Evolutionary conservation across 2,329 filamentous ascomycete species (phyloP).

Genomic region (Cadophora gregata): DNA sequence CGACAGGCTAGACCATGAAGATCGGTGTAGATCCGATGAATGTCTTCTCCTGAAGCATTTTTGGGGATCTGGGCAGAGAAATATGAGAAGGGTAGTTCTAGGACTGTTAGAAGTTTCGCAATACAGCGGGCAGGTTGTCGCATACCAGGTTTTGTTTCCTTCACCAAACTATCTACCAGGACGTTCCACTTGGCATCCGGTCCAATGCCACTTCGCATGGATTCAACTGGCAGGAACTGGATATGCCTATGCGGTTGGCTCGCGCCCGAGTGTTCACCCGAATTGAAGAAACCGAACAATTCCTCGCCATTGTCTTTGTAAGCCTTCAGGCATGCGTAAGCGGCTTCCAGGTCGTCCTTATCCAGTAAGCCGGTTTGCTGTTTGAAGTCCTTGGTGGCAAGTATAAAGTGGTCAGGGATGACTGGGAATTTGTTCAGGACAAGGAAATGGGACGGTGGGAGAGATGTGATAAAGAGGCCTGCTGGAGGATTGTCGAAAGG

Average conservation of each 20-base stretch:
- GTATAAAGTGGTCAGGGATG: conserved; percentile 73
- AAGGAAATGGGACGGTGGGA: conserved; percentile 64
- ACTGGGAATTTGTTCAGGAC: conserved; percentile 80
- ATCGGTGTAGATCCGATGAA: conserved; percentile 37
- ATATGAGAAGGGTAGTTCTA: conserved; percentile 42
- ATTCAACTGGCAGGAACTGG: conserved; percentile 70
- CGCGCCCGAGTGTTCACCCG: conserved; percentile 70
- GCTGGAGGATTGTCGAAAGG: conserved; percentile 68
- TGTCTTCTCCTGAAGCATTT: conserved; percentile 27
- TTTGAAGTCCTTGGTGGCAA: conserved; percentile 68
- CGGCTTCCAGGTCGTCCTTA: conserved; percentile 62
- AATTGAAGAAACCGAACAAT: conserved; percentile 56
- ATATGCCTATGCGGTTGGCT: conserved; percentile 76
- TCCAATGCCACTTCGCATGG: conserved; percentile 60
- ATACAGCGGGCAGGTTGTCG: neutral
- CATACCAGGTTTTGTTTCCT: conserved; percentile 20
- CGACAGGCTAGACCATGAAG: conserved; percentile 38
- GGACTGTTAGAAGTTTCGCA: neutral
- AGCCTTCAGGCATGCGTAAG: conserved; percentile 65
- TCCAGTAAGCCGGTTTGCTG: conserved; percentile 70
- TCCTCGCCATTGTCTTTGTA: conserved; percentile 50
- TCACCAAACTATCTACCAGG: conserved; percentile 51
- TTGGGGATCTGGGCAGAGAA: conserved; percentile 37
- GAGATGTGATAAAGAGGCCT: conserved; percentile 58
- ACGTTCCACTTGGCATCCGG: conserved; percentile 53